Conservation (phyloP, 176 grass and related monocot species). For the Triticum turgidum region DNA sequence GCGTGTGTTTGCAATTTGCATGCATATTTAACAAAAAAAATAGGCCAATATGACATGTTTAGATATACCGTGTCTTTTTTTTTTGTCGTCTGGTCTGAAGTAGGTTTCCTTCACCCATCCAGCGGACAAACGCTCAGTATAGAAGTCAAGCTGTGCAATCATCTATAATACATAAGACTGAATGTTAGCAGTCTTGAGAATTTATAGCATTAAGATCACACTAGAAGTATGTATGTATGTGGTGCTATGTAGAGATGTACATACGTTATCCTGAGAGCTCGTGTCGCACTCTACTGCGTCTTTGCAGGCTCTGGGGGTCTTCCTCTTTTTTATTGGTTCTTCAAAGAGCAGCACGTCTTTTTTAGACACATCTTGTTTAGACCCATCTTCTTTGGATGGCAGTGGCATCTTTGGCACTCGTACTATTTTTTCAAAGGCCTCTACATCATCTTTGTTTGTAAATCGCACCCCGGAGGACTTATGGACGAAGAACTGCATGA, state of each 20-base stretch:
- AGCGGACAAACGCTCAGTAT: neutral
- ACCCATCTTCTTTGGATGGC: neutral
- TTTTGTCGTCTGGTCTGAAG: neutral
- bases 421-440: neutral
- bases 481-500: neutral
- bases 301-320: neutral
- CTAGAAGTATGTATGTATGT: neutral
- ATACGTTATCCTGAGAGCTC: neutral
- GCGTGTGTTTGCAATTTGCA: too few species aligned
- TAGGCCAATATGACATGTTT: neutral
- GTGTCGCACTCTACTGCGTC: neutral
- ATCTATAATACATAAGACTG: neutral
- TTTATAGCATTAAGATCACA: neutral
- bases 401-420: neutral
- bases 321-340: neutral
- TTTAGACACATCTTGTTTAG: neutral
- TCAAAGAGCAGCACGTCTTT: neutral
- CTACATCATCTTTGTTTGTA: neutral
- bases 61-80: neutral
- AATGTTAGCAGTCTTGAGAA: neutral
- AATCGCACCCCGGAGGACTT: neutral
- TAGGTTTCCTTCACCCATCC: neutral
- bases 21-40: neutral
- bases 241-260: neutral
- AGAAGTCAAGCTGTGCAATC: neutral